phyloP scores from a whole-genome alignment of 2,329 filamentous ascomycete genomes.

The Diaporthe ilicicola region DNA sequence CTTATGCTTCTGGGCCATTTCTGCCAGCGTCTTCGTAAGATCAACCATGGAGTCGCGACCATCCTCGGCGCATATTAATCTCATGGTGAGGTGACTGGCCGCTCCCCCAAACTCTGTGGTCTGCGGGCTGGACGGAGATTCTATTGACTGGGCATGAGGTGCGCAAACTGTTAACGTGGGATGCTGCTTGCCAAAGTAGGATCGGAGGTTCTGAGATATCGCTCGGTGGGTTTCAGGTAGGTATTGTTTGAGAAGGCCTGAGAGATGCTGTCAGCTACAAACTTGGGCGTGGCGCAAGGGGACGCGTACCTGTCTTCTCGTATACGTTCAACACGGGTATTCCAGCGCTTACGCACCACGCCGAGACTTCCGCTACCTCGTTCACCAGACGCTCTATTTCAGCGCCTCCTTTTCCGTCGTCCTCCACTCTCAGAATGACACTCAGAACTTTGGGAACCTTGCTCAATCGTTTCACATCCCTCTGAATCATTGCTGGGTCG shows the following conservation, averaged over 20 bases:
- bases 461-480: slow-evolving; percentile 79
- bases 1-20: slow-evolving; percentile 93
- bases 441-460: slow-evolving; percentile 87
- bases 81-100: slow-evolving; percentile 63
- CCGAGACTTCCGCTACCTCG: slow-evolving; percentile 89
- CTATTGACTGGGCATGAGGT: slow-evolving; percentile 71
- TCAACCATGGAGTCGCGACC: slow-evolving; percentile 95
- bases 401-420: slow-evolving; percentile 73
- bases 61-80: slow-evolving; percentile 87
- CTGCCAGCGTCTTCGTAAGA: slow-evolving; percentile 89
- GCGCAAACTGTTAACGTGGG: slow-evolving; percentile 77
- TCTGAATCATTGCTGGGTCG: slow-evolving; percentile 89
- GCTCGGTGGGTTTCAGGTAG: slow-evolving; percentile 84
- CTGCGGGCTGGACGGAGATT: slow-evolving; percentile 54
- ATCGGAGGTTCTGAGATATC: slow-evolving; percentile 80
- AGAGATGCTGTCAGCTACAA: slow-evolving; percentile 33
- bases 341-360: slow-evolving; percentile 91
- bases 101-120: slow-evolving; percentile 50
- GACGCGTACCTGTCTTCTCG: slow-evolving; percentile 80
- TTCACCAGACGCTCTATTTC: slow-evolving; percentile 86
- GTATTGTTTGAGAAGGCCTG: slow-evolving; percentile 88
- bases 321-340: slow-evolving; percentile 91
- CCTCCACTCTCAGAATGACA: slow-evolving; percentile 80
- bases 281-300: neutral
- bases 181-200: slow-evolving; percentile 84